Conservation (phyloP, 1,139 yeast genomes). For the Saccharomyces hybrid region DNA sequence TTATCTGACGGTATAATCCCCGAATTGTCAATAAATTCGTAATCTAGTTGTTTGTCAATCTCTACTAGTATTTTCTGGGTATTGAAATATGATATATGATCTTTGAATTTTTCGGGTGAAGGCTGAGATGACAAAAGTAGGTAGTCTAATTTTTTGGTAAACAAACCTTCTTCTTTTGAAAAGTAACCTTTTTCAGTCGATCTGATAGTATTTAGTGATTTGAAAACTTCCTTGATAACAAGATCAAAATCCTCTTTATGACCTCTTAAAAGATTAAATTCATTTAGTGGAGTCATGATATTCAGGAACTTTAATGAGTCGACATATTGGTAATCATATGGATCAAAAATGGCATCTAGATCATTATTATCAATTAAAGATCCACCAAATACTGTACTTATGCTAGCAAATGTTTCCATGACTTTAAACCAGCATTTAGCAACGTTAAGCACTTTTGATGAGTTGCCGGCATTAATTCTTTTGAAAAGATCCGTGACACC, state of each 20-base stretch:
- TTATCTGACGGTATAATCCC: constrained; percentile 36
- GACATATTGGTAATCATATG: constrained; percentile 43
- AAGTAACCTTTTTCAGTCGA: constrained; percentile 22
- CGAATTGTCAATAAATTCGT: constrained; percentile 34
- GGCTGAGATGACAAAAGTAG: constrained; percentile 23
- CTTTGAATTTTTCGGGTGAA: constrained; percentile 4
- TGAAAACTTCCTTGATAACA: constrained; percentile 48
- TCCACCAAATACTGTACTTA: constrained; percentile 63
- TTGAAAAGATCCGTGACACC: constrained; percentile 66
- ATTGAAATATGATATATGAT: constrained; percentile 26
- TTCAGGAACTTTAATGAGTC: constrained; percentile 34
- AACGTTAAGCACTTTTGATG: constrained; percentile 44
- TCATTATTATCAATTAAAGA: constrained; percentile 46
- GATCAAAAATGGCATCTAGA: constrained; percentile 44
- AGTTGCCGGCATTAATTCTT: constrained; percentile 37
- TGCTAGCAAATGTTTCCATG: constrained; percentile 62
- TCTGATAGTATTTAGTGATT: constrained; percentile 41
- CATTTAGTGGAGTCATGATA: constrained; percentile 38
- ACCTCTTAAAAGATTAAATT: constrained; percentile 56
- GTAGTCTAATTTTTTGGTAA: constrained; percentile 21
- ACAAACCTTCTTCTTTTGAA: constrained; percentile 17
- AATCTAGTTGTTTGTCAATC: constrained; percentile 31
- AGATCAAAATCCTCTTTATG: constrained; percentile 49
- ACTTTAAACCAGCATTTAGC: constrained; percentile 65
- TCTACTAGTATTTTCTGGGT: constrained; percentile 31